A percentile compares a stretch with the other conserved stretches of the same genome.
These are phyloP conservation scores for Diaporthe nobilis DNA, from an alignment of 2,329 filamentous ascomycete genomes.

Conservation along the genomic window DNA sequence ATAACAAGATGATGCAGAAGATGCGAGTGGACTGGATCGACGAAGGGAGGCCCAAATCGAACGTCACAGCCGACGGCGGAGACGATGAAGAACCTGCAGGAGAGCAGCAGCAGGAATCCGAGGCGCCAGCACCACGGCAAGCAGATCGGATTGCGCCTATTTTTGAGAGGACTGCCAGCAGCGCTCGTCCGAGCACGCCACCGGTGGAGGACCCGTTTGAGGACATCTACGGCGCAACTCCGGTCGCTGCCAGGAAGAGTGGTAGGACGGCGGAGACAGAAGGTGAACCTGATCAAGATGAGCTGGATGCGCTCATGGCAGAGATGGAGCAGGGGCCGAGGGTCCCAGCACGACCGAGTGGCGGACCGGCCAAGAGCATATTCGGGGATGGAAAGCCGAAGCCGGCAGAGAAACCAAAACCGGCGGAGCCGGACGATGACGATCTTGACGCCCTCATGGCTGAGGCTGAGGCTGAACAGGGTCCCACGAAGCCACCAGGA, in stretches of 20 bases:
- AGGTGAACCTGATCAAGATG: slow-evolving; percentile 59
- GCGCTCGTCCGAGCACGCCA: slow-evolving; percentile 51
- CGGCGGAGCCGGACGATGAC: slow-evolving; percentile 47
- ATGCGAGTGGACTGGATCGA: slow-evolving; percentile 88
- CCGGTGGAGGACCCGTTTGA: slow-evolving; percentile 55
- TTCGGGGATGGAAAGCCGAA: slow-evolving; percentile 37
- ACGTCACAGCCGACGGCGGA: slow-evolving; percentile 50
- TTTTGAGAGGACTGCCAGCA: slow-evolving; percentile 51
- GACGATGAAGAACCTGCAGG: slow-evolving; percentile 48
- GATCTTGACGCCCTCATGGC: slow-evolving; percentile 62
- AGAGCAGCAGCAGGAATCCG: slow-evolving; percentile 2
- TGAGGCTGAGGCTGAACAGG: slow-evolving; percentile 54
- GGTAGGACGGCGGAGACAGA: slow-evolving; percentile 34
- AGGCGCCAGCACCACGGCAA: slow-evolving; percentile 47
- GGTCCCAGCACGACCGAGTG: slow-evolving; percentile 28
- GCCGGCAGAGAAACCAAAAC: slow-evolving; percentile 14
- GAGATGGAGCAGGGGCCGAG: slow-evolving; percentile 56
- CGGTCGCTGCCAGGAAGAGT: slow-evolving; percentile 45
- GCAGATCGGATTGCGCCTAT: slow-evolving; percentile 55
- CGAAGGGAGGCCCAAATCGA: slow-evolving; percentile 72
- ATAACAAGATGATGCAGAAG: slow-evolving; percentile 82
- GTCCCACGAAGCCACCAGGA: slow-evolving; percentile 2
- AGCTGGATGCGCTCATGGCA: slow-evolving; percentile 67
- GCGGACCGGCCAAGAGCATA: slow-evolving; percentile 43
- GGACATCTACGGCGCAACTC: slow-evolving; percentile 69